Percentiles rank a stretch among this genome's conserved stretches.
phyloP scores from a whole-genome alignment of 2,329 filamentous ascomycete genomes.

The Cladosporium velox region DNA sequence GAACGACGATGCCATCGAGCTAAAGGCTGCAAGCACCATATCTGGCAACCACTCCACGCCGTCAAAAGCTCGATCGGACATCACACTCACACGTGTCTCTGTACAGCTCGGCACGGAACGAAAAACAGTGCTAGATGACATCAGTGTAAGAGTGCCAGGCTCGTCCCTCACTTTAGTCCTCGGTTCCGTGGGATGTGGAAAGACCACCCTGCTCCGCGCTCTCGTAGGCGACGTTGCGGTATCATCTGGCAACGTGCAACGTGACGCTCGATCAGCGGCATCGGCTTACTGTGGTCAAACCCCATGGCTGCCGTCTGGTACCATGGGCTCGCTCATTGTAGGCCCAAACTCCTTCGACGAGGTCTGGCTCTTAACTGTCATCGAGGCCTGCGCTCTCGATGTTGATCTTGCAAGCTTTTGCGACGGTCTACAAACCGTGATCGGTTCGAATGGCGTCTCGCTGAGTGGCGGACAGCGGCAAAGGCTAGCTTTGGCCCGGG shows the following conservation, averaged over 20 bases:
- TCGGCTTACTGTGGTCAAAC: slow-evolving; percentile 41
- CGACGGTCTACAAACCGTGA: slow-evolving; percentile 37
- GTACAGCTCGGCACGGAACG: not conserved
- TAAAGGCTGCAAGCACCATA: not conserved
- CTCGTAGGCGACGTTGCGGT: not conserved
- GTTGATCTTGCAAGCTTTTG: slow-evolving; percentile 45
- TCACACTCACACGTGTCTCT: not conserved
- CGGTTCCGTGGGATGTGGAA: slow-evolving; percentile 15
- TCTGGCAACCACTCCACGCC: not conserved
- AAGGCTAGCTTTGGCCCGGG: slow-evolving; percentile 51
- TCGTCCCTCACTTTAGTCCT: slow-evolving; percentile 16
- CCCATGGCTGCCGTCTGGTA: slow-evolving; percentile 42
- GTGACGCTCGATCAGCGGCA: not conserved
- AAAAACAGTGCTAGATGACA: not conserved
- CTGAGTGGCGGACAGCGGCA: slow-evolving; percentile 57
- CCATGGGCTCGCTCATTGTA: slow-evolving; percentile 40
- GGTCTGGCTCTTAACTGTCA: slow-evolving; percentile 40
- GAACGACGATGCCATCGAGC: not conserved
- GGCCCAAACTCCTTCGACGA: slow-evolving; percentile 39
- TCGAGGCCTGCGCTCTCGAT: slow-evolving; percentile 39
- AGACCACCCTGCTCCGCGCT: slow-evolving; percentile 13
- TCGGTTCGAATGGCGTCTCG: slow-evolving; percentile 52
- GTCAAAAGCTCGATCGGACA: not conserved
- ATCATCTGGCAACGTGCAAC: not conserved
- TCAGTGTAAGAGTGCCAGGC: slow-evolving; percentile 22